Conservation (phyloP, 2,329 filamentous ascomycete species). For the Ascochyta rabiei region DNA sequence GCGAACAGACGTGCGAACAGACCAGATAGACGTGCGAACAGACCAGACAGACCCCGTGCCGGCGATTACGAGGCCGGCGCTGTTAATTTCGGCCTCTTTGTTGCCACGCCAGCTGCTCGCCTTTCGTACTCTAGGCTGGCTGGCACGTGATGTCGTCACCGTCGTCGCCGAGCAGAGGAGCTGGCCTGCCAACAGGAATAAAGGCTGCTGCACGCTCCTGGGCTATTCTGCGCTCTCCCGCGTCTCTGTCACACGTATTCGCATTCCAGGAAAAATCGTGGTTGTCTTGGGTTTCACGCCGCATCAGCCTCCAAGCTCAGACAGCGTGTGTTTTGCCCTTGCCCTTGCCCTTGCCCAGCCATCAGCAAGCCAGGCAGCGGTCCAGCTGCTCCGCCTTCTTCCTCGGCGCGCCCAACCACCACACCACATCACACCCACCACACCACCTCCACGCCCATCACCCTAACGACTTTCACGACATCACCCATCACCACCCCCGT, state of each 20-base stretch:
- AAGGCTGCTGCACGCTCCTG: conserved; percentile 3
- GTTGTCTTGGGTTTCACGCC: conserved; percentile 32
- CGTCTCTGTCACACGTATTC: conserved; percentile 2
- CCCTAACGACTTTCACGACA: conserved; percentile 22
- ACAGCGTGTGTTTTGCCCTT: conserved; percentile 31
- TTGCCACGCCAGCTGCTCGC: conserved; percentile 19
- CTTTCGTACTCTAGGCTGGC: background rate
- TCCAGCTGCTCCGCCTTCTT: conserved; percentile 22
- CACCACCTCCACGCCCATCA: conserved; percentile 32
- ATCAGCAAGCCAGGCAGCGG: conserved; percentile 5
- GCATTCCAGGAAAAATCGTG: conserved; percentile 12
- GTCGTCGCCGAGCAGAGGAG: background rate
- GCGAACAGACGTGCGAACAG: too few relatives aligned
- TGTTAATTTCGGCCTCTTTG: conserved; percentile 21
- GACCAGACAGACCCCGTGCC: background rate
- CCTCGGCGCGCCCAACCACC: conserved; percentile 18
- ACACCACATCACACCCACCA: conserved; percentile 33
- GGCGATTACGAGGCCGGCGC: conserved; percentile 25
- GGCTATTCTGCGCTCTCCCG: background rate
- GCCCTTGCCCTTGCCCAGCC: conserved; percentile 18
- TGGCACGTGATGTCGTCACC: conserved; percentile 14
- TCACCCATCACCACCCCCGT: conserved; percentile 22
- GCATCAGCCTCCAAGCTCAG: conserved; percentile 41
- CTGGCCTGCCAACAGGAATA: background rate
- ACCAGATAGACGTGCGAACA: too few relatives aligned